phyloP scores from a whole-genome alignment of 495 filamentous ascomycete species.

The Staphylotrichum longicolle region DNA sequence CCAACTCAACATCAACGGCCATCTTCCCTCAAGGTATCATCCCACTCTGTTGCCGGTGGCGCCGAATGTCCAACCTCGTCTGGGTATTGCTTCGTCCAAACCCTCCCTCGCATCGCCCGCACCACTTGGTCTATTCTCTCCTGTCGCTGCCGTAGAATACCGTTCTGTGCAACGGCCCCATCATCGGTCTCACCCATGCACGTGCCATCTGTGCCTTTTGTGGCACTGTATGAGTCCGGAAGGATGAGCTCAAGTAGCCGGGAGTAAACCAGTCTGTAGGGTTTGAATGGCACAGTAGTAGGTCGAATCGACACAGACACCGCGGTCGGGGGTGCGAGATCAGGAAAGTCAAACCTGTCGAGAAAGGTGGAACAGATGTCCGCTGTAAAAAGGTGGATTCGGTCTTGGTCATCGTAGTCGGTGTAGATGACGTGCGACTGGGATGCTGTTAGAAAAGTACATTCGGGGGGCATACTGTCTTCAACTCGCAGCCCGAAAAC shows the following conservation, averaged over 20 bases:
- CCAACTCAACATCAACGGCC: too few relatives aligned
- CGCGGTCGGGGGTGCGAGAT: background rate
- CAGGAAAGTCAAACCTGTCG: background rate
- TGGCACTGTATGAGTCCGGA: background rate
- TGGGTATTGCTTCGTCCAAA: background rate
- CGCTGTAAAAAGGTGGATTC: background rate
- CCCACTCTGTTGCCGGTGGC: too few relatives aligned
- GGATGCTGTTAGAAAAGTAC: background rate
- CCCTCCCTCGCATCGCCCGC: background rate
- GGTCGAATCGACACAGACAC: background rate
- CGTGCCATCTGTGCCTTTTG: too few relatives aligned
- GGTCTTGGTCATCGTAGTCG: background rate
- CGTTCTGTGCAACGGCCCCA: background rate
- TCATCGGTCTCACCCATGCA: too few relatives aligned
- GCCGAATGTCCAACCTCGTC: conserved; percentile 3
- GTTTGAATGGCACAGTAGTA: background rate
- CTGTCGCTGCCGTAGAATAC: background rate
- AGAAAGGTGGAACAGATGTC: conserved; percentile 3
- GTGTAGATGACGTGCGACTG: conserved; percentile 1
- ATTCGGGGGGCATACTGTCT: too few relatives aligned
- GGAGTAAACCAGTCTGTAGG: background rate
- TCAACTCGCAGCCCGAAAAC: background rate
- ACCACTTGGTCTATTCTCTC: background rate
- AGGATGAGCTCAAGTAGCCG: conserved; percentile 1
- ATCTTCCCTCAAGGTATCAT: too few relatives aligned